phyloP scores from a whole-genome alignment of 169 alveolate species.

The Eimeria zaria region DNA sequence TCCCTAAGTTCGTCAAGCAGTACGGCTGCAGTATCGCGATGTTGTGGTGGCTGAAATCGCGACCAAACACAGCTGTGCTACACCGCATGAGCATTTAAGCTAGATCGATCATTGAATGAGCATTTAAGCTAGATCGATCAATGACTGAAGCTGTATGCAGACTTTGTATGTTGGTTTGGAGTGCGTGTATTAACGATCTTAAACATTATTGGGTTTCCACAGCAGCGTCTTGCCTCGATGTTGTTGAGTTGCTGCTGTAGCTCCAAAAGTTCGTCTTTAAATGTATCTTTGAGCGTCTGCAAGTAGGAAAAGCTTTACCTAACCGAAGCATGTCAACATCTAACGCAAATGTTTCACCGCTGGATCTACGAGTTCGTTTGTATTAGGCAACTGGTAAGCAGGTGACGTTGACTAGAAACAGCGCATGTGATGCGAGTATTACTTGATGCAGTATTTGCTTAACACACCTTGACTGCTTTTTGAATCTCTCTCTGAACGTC shows the following conservation, averaged over 20 bases:
- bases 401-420: background rate
- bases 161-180: background rate
- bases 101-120: background rate
- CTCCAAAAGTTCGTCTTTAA: constrained; percentile 74
- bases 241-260: constrained; percentile 67
- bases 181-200: background rate
- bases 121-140: background rate
- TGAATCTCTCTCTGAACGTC: constrained; percentile 79
- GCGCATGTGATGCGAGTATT: background rate
- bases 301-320: background rate
- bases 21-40: constrained; percentile 68
- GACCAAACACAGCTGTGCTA: background rate
- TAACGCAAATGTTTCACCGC: background rate
- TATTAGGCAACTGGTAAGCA: background rate
- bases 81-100: background rate
- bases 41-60: constrained; percentile 59
- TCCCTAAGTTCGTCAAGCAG: constrained; percentile 54
- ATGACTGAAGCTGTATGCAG: background rate
- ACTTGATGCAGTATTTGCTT: background rate
- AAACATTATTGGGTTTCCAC: background rate
- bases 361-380: background rate
- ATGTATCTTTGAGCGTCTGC: constrained; percentile 78
- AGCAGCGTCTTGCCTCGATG: constrained; percentile 73
- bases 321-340: background rate
- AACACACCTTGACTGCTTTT: constrained; percentile 77